phyloP scores from a whole-genome alignment of 1,284 basidiomycete genomes.

The Rhodofomes roseus region DNA sequence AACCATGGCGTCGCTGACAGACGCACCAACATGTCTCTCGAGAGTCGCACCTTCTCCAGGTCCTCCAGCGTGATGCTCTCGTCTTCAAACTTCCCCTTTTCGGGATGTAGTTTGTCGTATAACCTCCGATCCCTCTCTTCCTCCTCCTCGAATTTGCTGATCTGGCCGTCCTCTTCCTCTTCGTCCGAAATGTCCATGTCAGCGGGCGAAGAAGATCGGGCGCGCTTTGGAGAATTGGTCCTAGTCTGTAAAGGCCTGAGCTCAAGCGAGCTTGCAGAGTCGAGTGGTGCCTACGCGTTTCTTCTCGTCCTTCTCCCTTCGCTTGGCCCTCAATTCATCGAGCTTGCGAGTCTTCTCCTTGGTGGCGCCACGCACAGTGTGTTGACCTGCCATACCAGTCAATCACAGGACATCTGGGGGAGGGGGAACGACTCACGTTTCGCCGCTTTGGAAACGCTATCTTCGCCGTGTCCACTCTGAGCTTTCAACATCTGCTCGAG shows the following conservation, averaged over 20 bases:
- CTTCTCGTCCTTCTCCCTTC: conserved; percentile 78
- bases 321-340: conserved; percentile 78
- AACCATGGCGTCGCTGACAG: conserved; percentile 72
- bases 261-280: neutral
- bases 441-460: conserved; percentile 53
- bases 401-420: neutral
- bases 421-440: conserved; percentile 66
- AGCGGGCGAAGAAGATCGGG: conserved; percentile 69
- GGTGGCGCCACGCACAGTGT: conserved; percentile 73
- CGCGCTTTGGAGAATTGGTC: conserved; percentile 55
- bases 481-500: conserved; percentile 20
- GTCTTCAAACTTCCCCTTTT: conserved; percentile 34
- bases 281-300: conserved; percentile 48
- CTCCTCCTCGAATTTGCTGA: conserved; percentile 62
- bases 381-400: conserved; percentile 47
- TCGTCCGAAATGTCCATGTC: conserved; percentile 79
- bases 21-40: conserved; percentile 62
- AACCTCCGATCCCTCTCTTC: conserved; percentile 61
- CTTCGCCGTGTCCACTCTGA: too few relatives aligned
- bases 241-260: conserved; percentile 31
- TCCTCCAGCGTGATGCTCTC: conserved; percentile 52
- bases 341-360: conserved; percentile 82
- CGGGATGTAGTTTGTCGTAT: conserved; percentile 37
- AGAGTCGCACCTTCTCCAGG: conserved; percentile 55
- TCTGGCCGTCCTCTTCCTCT: conserved; percentile 70